Conservation (phyloP, 2,329 filamentous ascomycete species). For the Penicillium polonicum region DNA sequence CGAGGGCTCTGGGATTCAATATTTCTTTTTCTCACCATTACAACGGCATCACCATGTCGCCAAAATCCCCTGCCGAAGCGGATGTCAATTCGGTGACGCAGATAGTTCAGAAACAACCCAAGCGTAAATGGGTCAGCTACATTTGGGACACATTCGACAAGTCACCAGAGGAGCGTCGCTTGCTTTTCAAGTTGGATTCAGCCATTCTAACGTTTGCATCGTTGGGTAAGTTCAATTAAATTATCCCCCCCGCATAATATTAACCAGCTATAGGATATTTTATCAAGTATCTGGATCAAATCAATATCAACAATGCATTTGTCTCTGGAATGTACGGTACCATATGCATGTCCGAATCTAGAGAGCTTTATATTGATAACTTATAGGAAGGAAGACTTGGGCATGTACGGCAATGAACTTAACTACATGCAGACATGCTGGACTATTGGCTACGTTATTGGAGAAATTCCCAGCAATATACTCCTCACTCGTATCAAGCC, state of each 20-base stretch:
- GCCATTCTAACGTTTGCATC: slow-evolving; percentile 51
- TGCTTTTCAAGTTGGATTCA: slow-evolving; percentile 52
- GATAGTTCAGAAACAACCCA: slow-evolving; percentile 27
- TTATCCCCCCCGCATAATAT: not conserved
- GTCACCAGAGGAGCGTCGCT: slow-evolving; percentile 48
- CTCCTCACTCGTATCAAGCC: slow-evolving; percentile 51
- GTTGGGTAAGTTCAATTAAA: slow-evolving; percentile 30
- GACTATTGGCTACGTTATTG: slow-evolving; percentile 61
- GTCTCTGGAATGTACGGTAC: slow-evolving; percentile 46
- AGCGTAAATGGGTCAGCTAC: slow-evolving; percentile 50
- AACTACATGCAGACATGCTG: slow-evolving; percentile 59
- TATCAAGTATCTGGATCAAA: slow-evolving; percentile 51
- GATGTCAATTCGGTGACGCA: slow-evolving; percentile 9
- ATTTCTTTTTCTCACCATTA: not conserved
- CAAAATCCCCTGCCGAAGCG: slow-evolving; percentile 14
- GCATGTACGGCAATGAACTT: slow-evolving; percentile 54
- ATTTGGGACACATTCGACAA: slow-evolving; percentile 57
- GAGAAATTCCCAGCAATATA: slow-evolving; percentile 53
- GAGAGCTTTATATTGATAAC: not conserved
- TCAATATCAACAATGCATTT: slow-evolving; percentile 50
- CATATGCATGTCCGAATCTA: not conserved
- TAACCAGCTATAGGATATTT: slow-evolving; percentile 44
- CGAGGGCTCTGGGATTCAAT: not conserved
- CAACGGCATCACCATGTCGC: slow-evolving; percentile 19
- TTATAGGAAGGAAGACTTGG: slow-evolving; percentile 53